Conservation (phyloP, 331 rosid species). For the Pyracantha coccinea region DNA sequence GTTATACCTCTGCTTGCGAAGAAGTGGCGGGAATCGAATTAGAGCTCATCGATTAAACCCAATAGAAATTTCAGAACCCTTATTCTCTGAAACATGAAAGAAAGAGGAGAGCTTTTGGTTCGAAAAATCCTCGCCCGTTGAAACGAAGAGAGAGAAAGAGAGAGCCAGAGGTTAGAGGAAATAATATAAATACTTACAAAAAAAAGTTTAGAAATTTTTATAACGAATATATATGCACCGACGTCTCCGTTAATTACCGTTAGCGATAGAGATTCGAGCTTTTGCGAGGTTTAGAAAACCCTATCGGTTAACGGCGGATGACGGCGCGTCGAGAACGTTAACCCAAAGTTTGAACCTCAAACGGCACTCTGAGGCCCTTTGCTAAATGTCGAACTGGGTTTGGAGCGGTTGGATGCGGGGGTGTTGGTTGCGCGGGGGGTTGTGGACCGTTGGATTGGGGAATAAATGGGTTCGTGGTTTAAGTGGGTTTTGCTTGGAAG, state of each 20-base stretch:
- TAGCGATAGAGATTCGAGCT: neutral
- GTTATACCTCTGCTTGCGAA: slow-evolving; percentile 39
- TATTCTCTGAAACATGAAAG: slow-evolving; percentile 20
- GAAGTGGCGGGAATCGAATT: slow-evolving; percentile 77
- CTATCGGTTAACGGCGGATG: slow-evolving; percentile 35
- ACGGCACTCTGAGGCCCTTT: slow-evolving; percentile 43
- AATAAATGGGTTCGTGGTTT: neutral
- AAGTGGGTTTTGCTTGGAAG: slow-evolving; percentile 7
- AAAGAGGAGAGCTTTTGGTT: slow-evolving; percentile 31
- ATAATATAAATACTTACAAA: neutral
- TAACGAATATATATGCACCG: slow-evolving; percentile 59
- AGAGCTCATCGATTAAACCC: slow-evolving; percentile 48
- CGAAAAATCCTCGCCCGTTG: slow-evolving; percentile 99
- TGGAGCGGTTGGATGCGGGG: neutral
- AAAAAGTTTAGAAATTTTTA: neutral
- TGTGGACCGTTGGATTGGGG: slow-evolving; percentile 41
- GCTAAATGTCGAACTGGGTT: slow-evolving; percentile 39
- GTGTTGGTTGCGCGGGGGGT: slow-evolving; percentile 15
- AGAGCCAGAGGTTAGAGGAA: neutral
- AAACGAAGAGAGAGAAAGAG: slow-evolving; percentile 24
- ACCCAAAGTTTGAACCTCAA: slow-evolving; percentile 65
- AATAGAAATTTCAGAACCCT: slow-evolving; percentile 6
- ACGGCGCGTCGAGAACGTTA: slow-evolving; percentile 26
- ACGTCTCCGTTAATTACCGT: slow-evolving; percentile 82
- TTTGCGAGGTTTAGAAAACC: slow-evolving; percentile 7